Evolutionary conservation across 768 basidiomycete species (phyloP), one percentile per base, ranked within the genome.

Genomic region (Suillus plorans): DNA sequence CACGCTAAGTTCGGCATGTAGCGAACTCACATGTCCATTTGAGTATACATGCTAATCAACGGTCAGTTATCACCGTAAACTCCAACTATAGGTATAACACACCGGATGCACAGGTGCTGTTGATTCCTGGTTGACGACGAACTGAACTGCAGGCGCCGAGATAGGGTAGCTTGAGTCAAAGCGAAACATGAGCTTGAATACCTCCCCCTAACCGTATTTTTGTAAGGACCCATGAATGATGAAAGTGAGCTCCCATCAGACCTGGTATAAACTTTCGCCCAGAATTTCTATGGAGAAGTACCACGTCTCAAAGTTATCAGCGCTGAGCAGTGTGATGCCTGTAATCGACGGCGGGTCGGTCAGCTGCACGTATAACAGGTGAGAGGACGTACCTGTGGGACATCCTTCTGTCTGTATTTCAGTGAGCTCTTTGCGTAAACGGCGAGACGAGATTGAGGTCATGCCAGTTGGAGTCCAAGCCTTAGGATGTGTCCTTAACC

Each of bases 141-240:
- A 96, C 70, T 91, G 90, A 22, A 96, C 94, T 20, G 92, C 91
- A 14, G 94, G 94, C 2, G 92, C 86, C 13, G 91, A 89, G 69
- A 96, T 95, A 0, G 94, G 94, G 76, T 95, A 95, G 69, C 85
- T 84, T 1, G 84, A 44, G 68, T 93, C 91, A 73, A 96, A 96
- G 70, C 89, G 84, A 75, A 96, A 95, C 77, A 88, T 88, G 45
- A 94, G 81, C 63, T 85, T 89, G 75, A 92, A 89, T 61, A 82
- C 83, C 78, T 95, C 92, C 59, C 82, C 89, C 92, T 94, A 68
- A 22, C 18, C 42, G 22, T 16, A 53, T 63, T 36, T 13, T 28
- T 22, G 58, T 28, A 45, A 37, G n/a, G 7, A 16, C 20, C 34
- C 36, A 57, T 5, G 12, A n/a, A 22, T 61, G 12, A 72, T 64